Percentiles rank a stretch among this genome's conserved stretches.
Conservation (phyloP, 768 basidiomycete genomes). For the Cystofilobasidium capitatum region DNA sequence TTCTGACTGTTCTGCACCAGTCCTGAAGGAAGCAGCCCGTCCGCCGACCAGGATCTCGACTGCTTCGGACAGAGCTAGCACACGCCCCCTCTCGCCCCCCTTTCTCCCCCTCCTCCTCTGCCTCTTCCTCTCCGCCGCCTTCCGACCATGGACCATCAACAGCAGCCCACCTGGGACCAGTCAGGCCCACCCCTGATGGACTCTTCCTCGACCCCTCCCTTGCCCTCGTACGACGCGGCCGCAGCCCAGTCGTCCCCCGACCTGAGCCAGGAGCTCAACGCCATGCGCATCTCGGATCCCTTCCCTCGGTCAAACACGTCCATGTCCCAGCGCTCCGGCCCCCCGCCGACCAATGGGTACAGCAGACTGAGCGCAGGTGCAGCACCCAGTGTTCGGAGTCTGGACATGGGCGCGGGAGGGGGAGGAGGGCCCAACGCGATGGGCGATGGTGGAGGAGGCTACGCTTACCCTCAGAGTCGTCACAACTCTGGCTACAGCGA, state of each 20-base stretch:
- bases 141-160: no score
- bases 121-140: no score
- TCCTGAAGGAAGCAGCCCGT: no score
- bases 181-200: background rate
- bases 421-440: constrained; percentile 17
- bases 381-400: constrained; percentile 21
- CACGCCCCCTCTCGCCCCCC: no score
- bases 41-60: no score
- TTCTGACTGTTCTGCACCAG: no score
- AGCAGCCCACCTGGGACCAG: background rate
- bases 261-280: constrained; percentile 32
- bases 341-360: constrained; percentile 41
- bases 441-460: constrained; percentile 40
- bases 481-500: constrained; percentile 39
- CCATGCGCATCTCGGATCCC: constrained; percentile 49
- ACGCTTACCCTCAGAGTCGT: constrained; percentile 41
- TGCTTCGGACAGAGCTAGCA: no score
- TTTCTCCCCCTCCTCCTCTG: no score
- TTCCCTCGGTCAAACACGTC: constrained; percentile 30
- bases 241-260: constrained; percentile 4
- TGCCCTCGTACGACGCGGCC: constrained; percentile 15
- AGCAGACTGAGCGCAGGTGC: constrained; percentile 27
- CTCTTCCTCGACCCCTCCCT: background rate
- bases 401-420: constrained; percentile 18
- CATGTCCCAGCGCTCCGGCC: constrained; percentile 32